phyloP scores from a whole-genome alignment of 83 land plant genomes.

The Diphasiastrum complanatum region DNA sequence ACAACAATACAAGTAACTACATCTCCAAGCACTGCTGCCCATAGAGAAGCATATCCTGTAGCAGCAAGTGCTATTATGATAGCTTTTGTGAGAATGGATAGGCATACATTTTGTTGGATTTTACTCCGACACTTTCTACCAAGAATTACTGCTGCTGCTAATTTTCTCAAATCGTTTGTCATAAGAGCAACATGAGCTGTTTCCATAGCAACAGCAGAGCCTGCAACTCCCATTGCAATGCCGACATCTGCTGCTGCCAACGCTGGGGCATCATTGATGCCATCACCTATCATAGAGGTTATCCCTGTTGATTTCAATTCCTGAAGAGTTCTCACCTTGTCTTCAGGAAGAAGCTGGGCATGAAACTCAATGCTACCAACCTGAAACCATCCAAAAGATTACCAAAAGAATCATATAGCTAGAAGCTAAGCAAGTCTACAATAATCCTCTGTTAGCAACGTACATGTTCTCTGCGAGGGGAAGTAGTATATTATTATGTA shows the following conservation, averaged over 20 bases:
- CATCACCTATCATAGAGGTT: conserved; percentile 88
- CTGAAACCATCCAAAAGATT: too few relatives aligned
- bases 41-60: conserved; percentile 75
- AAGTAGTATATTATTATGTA: too few relatives aligned
- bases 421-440: too few relatives aligned
- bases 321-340: conserved; percentile 54
- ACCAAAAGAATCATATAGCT: too few relatives aligned
- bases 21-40: conserved; percentile 85
- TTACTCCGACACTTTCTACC: conserved; percentile 38
- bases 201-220: conserved; percentile 85
- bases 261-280: conserved; percentile 92
- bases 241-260: conserved; percentile 86
- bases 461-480: too few relatives aligned
- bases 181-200: conserved; percentile 78
- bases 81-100: conserved; percentile 59
- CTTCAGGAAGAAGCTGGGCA: conserved; percentile 73
- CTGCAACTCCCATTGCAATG: conserved; percentile 38
- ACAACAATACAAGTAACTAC: conserved; percentile 84
- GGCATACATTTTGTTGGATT: conserved; percentile 48
- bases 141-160: conserved; percentile 48
- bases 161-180: conserved; percentile 74
- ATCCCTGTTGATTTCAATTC: conserved; percentile 37
- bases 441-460: too few relatives aligned
- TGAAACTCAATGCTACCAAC: conserved; percentile 48
- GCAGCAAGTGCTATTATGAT: conserved; percentile 58